Conservation (phyloP, 2,329 filamentous ascomycete genomes). For the Truncatella angustata region DNA sequence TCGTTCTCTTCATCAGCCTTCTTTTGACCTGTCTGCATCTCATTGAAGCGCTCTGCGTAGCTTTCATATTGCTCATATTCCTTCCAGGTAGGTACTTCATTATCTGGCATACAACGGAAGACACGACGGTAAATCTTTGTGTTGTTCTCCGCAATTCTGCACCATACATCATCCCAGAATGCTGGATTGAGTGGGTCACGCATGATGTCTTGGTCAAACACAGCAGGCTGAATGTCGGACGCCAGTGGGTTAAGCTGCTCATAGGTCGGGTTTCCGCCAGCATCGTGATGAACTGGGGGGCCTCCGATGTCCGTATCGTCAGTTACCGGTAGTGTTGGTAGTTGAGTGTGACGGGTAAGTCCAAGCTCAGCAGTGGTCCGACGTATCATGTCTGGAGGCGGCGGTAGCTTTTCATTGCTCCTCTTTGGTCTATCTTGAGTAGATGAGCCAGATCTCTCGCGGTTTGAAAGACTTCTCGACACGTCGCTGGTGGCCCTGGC, state of each 20-base stretch:
- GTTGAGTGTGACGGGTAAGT: slow-evolving; percentile 65
- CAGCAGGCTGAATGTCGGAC: slow-evolving; percentile 69
- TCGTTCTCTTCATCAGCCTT: slow-evolving; percentile 53
- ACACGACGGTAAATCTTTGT: slow-evolving; percentile 91
- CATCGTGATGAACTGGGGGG: slow-evolving; percentile 58
- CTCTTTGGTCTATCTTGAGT: slow-evolving; percentile 29
- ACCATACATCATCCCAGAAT: slow-evolving; percentile 90
- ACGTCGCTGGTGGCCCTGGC: slow-evolving; percentile 55
- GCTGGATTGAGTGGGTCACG: slow-evolving; percentile 76
- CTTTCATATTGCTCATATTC: slow-evolving; percentile 83
- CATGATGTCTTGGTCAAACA: slow-evolving; percentile 90
- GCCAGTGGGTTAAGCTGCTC: slow-evolving; percentile 51
- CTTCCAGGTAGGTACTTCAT: slow-evolving; percentile 87
- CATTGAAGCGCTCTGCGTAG: slow-evolving; percentile 76
- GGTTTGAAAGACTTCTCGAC: neutral
- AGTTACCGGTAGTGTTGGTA: slow-evolving; percentile 65
- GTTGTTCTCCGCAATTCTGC: slow-evolving; percentile 84
- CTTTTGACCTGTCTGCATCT: slow-evolving; percentile 59
- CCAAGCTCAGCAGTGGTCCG: slow-evolving; percentile 66
- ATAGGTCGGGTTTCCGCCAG: slow-evolving; percentile 45
- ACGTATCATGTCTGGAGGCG: slow-evolving; percentile 54
- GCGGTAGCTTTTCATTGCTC: slow-evolving; percentile 53
- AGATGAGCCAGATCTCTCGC: slow-evolving; percentile 13
- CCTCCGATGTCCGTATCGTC: slow-evolving; percentile 85
- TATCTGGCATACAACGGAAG: slow-evolving; percentile 96